Evolutionary conservation across 1,284 basidiomycete species (phyloP), one percentile per base, ranked within the genome.

Genomic region (Ganoderma lucidum): DNA sequence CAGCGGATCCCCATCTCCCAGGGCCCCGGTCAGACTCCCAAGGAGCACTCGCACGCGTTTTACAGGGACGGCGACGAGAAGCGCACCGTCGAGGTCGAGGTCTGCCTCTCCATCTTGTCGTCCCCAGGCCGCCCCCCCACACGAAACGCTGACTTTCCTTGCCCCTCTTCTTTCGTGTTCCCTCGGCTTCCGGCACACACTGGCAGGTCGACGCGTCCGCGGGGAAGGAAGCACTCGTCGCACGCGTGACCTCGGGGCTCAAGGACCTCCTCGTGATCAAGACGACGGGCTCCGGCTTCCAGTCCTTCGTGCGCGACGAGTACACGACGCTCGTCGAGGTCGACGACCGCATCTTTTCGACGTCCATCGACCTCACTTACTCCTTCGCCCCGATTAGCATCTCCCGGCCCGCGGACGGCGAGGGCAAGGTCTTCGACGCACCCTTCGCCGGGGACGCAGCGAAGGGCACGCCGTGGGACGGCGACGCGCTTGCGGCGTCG

Each of bases 21-120:
- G n/a, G 85, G 71, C 12, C 63, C 44, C 35, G 75, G 73, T 42
- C 81, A 79, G 28, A 75, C 80, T 55, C 82, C 83, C 2, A 83
- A 87, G 73, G 83, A 81, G 0, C 96, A 98, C 81, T 83, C 89
- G 51, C 94, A 97, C 80, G 88, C 94, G 30, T 99, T 98, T 81
- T 85, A 89, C 65, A 86, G 96, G 41, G 95, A 98, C 75, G 97
- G 97, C 1, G 94, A 97, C 9, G 96, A 98, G 79, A 97, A 95
- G 84, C 86, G 90, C 14, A 79, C 91, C 28, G 87, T 91, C 6
- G 87, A 87, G 28, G 91, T 90, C 44, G 87, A 89, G 75, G 92
- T 90, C 63, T 68, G 83, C 78, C 10, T 35, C 17, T 55, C 6
- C 37, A 23, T 59, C 23, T 19, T 23, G 37, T 19, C 48, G 56